Percentiles rank a stretch among this genome's conserved stretches.
Conservation (phyloP, 1,284 basidiomycete genomes). For the Cutaneotrichosporon sp. region DNA sequence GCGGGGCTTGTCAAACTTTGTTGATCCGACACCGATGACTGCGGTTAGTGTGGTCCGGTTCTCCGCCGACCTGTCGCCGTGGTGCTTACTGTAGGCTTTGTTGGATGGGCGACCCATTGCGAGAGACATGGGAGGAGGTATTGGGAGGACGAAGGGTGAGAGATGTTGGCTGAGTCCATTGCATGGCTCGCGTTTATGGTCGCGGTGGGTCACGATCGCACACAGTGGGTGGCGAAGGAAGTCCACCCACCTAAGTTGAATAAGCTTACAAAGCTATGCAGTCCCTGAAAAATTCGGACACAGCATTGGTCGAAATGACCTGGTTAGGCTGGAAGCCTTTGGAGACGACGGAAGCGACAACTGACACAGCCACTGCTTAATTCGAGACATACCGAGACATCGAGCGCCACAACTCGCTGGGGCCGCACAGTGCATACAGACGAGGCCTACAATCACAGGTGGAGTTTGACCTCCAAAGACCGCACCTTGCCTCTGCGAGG, state of each 20-base stretch:
- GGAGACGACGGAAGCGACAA: too few species aligned
- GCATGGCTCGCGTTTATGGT: not conserved
- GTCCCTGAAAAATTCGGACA: not conserved
- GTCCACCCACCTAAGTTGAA: not conserved
- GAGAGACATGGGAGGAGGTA: not conserved
- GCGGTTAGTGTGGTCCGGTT: too few species aligned
- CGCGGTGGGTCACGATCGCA: too few species aligned
- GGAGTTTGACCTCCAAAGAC: too few species aligned
- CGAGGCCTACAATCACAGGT: too few species aligned
- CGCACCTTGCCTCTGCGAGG: too few species aligned
- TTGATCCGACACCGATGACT: conserved; percentile 28
- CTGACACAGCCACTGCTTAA: too few species aligned
- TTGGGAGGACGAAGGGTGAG: not conserved
- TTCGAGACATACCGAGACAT: too few species aligned
- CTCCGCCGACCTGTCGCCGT: too few species aligned
- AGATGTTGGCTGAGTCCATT: not conserved
- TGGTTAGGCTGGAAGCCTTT: too few species aligned
- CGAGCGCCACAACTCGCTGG: too few species aligned
- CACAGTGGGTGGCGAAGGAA: not conserved
- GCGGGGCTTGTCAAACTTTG: conserved; percentile 30
- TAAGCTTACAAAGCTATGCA: not conserved
- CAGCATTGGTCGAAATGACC: not conserved
- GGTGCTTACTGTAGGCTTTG: not conserved
- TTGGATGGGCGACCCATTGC: not conserved
- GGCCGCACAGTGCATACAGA: too few species aligned